Percentiles rank a stretch among this genome's conserved stretches.
phyloP scores from a whole-genome alignment of 2,329 filamentous ascomycete genomes.

The Juglanconis sp. region DNA sequence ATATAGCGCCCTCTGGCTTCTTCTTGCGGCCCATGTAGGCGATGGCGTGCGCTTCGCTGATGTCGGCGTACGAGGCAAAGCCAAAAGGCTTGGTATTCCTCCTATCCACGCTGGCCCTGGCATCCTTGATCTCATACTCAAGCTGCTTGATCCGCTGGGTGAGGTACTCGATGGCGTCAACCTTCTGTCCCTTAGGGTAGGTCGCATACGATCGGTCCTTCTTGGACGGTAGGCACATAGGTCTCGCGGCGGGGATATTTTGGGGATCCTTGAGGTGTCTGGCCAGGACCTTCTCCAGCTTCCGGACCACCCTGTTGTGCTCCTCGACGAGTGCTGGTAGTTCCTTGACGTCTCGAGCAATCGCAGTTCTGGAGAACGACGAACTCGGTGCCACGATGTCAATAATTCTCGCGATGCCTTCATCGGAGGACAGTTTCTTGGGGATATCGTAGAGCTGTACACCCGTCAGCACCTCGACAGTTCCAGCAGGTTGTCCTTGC shows the following conservation, averaged over 20 bases:
- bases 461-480: constrained; percentile 16
- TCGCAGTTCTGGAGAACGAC: constrained; percentile 73
- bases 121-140: constrained; percentile 80
- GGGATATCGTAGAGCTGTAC: constrained; percentile 80
- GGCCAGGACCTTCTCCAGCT: constrained; percentile 78
- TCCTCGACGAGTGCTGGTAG: constrained; percentile 81
- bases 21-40: constrained; percentile 79
- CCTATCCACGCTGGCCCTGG: constrained; percentile 77
- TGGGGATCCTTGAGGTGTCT: constrained; percentile 88
- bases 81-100: constrained; percentile 87
- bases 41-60: constrained; percentile 82
- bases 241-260: constrained; percentile 71
- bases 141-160: constrained; percentile 80
- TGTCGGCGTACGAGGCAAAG: constrained; percentile 89
- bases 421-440: constrained; percentile 71
- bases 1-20: constrained; percentile 72
- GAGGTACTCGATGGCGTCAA: constrained; percentile 93
- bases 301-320: constrained; percentile 75
- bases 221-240: constrained; percentile 75
- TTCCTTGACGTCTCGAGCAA: constrained; percentile 89
- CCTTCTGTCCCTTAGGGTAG: constrained; percentile 66
- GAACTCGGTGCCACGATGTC: constrained; percentile 76
- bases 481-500: no score
- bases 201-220: constrained; percentile 67
- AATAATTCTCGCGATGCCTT: constrained; percentile 81